phyloP scores from a whole-genome alignment of 2,329 filamentous ascomycete species.

The Zalaria obscura region DNA sequence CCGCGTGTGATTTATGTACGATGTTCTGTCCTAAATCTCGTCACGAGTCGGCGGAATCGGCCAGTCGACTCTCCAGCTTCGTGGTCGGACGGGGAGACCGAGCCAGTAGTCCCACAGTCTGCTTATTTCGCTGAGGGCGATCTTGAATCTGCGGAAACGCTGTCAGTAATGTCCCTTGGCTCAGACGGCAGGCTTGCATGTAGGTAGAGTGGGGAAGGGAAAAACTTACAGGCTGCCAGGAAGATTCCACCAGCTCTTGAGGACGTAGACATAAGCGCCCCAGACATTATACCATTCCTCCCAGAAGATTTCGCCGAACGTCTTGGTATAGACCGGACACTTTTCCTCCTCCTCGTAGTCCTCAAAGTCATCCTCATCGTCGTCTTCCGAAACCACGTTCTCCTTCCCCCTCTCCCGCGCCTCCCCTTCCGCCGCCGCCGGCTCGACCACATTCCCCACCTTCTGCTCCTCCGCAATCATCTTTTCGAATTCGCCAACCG shows the following conservation, averaged over 20 bases:
- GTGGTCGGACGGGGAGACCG: slow-evolving; percentile 42
- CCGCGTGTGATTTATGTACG: neutral
- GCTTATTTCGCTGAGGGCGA: slow-evolving; percentile 38
- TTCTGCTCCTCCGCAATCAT: slow-evolving; percentile 24
- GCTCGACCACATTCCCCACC: slow-evolving; percentile 1
- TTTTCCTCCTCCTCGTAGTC: slow-evolving; percentile 8
- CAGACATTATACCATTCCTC: slow-evolving; percentile 51
- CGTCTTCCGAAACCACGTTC: slow-evolving; percentile 8
- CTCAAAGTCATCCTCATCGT: slow-evolving; percentile 14
- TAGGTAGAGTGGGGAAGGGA: too few species aligned
- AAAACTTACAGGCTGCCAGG: slow-evolving; percentile 55
- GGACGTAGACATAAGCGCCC: slow-evolving; percentile 49
- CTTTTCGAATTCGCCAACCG: slow-evolving; percentile 57
- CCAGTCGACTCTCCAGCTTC: slow-evolving; percentile 39
- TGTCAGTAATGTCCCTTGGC: neutral
- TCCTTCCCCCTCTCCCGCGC: neutral
- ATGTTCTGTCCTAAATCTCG: too few species aligned
- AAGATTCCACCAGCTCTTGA: slow-evolving; percentile 55
- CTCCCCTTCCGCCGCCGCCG: slow-evolving; percentile 2
- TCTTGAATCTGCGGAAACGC: slow-evolving; percentile 19
- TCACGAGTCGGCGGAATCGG: slow-evolving; percentile 26
- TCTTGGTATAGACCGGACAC: slow-evolving; percentile 22
- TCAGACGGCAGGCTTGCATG: too few species aligned
- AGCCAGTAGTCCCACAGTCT: slow-evolving; percentile 49
- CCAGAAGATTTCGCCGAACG: slow-evolving; percentile 43